A percentile compares a stretch with the other conserved stretches of the same genome.
Conservation (phyloP, 2,329 filamentous ascomycete species). For the Monosporascus sp. region DNA sequence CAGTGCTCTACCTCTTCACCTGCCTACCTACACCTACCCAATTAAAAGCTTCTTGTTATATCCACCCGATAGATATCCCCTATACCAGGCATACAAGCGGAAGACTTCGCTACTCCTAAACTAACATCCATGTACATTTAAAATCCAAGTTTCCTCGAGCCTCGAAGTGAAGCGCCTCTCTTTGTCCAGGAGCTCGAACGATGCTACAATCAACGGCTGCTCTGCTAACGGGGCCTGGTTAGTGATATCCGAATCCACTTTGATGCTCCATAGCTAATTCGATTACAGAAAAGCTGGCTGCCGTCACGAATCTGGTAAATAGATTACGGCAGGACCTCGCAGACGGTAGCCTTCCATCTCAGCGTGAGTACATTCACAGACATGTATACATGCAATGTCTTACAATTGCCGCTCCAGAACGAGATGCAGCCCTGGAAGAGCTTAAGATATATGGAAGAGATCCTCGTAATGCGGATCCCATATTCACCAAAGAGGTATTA, state of each 20-base stretch:
- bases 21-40: too few species aligned
- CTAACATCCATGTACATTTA: too few species aligned
- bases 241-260: constrained; percentile 15
- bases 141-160: too few species aligned
- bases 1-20: too few species aligned
- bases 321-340: constrained; percentile 58
- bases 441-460: constrained; percentile 77
- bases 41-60: too few species aligned
- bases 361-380: constrained; percentile 44
- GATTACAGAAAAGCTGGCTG: constrained; percentile 57
- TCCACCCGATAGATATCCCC: too few species aligned
- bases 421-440: constrained; percentile 56
- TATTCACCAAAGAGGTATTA: constrained; percentile 72
- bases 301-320: constrained; percentile 60
- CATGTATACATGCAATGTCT: constrained; percentile 2
- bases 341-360: constrained; percentile 50
- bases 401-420: constrained; percentile 42
- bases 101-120: too few species aligned
- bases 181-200: constrained; percentile 14
- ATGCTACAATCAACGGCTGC: constrained; percentile 11
- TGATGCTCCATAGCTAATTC: constrained; percentile 6
- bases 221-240: constrained; percentile 36
- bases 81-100: too few species aligned
- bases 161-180: not conserved
- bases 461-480: constrained; percentile 66